Conservation (phyloP, 1,139 yeast genomes). For the Citeromyces siamensis region DNA sequence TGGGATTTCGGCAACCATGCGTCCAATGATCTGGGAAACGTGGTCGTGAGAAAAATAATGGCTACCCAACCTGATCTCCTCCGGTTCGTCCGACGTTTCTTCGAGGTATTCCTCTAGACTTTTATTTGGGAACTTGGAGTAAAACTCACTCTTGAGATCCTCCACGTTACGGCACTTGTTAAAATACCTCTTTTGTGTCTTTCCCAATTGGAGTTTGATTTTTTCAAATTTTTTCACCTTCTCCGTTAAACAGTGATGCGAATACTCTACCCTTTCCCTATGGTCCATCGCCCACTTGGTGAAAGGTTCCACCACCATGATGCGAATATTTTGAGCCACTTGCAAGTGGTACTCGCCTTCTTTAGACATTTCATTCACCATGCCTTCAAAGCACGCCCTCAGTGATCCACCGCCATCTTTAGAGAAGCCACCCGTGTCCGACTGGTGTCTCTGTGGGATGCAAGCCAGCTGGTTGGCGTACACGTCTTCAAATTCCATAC, state of each 20-base stretch:
- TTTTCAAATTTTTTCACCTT: constrained; percentile 43
- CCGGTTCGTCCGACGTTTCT: neutral
- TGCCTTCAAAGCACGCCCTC: constrained; percentile 47
- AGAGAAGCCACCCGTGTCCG: constrained; percentile 10
- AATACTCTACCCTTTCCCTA: constrained; percentile 50
- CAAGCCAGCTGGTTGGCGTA: constrained; percentile 51
- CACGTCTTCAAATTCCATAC: constrained; percentile 64
- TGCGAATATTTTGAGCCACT: constrained; percentile 51
- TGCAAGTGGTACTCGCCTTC: constrained; percentile 62
- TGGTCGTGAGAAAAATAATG: constrained; percentile 21
- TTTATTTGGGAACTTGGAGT: constrained; percentile 6
- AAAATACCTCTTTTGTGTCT: constrained; percentile 46
- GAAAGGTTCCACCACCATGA: constrained; percentile 60
- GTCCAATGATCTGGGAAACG: constrained; percentile 26
- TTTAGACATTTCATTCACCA: constrained; percentile 41
- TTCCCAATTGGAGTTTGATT: constrained; percentile 36
- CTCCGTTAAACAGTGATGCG: constrained; percentile 38
- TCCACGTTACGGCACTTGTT: constrained; percentile 4
- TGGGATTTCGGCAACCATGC: constrained; percentile 30
- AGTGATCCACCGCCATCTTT: constrained; percentile 34
- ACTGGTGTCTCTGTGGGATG: constrained; percentile 22
- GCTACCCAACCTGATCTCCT: constrained; percentile 13
- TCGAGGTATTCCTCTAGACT: constrained; percentile 5
- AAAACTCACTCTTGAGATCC: constrained; percentile 6
- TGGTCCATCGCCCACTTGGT: constrained; percentile 71